A percentile compares a stretch with the other conserved stretches of the same genome.
Evolutionary conservation across 2,329 filamentous ascomycete species (phyloP).

Genomic region (Colletotrichum cereale): DNA sequence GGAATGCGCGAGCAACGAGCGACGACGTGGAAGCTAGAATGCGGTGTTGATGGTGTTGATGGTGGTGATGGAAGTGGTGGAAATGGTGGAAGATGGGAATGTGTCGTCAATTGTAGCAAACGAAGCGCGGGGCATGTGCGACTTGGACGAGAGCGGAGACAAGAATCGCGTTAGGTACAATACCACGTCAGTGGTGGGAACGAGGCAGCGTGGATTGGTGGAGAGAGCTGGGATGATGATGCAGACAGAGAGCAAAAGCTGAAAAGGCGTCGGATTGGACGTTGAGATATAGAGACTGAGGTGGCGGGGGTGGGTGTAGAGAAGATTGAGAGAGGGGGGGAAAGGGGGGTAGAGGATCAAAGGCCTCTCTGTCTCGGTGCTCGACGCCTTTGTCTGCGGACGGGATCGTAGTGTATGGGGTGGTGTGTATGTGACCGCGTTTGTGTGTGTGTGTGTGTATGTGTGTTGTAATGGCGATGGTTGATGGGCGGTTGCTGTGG

Average conservation of each 20-base stretch:
- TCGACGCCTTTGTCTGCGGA: constrained; percentile 30
- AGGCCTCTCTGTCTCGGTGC: constrained; percentile 21
- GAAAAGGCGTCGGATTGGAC: not conserved
- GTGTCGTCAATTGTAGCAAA: constrained; percentile 7
- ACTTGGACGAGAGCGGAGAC: constrained; percentile 20
- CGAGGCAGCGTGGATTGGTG: constrained; percentile 20
- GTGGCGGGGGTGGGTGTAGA: constrained; percentile 12
- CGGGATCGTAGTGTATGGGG: not conserved
- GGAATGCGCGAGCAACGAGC: not conserved
- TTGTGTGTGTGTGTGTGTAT: constrained; percentile 9
- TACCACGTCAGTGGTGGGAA: constrained; percentile 38
- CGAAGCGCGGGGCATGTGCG: constrained; percentile 10
- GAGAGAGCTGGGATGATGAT: constrained; percentile 15
- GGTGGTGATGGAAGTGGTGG: not conserved
- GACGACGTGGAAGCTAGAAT: constrained; percentile 1
- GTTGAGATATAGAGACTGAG: constrained; percentile 13
- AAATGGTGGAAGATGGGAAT: not conserved
- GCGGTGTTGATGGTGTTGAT: not conserved
- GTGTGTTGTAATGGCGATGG: constrained; percentile 30
- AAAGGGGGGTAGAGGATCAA: constrained; percentile 24
- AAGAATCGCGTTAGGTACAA: constrained; percentile 33
- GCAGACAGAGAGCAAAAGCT: not conserved
- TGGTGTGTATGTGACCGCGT: not conserved
- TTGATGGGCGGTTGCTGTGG: constrained; percentile 41
- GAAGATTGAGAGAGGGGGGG: not conserved